Conservation (phyloP, 2,329 filamentous ascomycete genomes). For the Sphaerulina musiva region DNA sequence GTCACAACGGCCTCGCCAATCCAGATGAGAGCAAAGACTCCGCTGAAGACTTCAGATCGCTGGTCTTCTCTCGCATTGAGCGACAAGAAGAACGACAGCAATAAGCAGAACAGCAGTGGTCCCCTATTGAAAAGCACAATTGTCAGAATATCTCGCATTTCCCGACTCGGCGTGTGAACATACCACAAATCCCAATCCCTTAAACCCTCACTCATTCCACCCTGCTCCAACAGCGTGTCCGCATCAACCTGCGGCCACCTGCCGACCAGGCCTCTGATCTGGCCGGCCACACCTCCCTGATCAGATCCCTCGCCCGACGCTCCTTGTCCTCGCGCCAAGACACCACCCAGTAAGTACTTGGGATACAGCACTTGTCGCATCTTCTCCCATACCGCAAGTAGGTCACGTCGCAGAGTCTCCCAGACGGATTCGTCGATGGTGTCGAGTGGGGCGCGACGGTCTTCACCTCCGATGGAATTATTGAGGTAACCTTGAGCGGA, state of each 20-base stretch:
- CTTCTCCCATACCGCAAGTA: slow-evolving; percentile 93
- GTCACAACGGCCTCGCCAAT: slow-evolving; percentile 94
- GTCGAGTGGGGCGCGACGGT: slow-evolving; percentile 79
- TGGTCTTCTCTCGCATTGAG: slow-evolving; percentile 73
- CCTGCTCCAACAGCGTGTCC: slow-evolving; percentile 55
- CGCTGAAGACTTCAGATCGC: slow-evolving; percentile 84
- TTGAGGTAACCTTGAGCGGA: slow-evolving; percentile 78
- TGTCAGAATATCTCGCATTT: slow-evolving; percentile 19
- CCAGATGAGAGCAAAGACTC: slow-evolving; percentile 95
- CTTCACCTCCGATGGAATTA: slow-evolving; percentile 83
- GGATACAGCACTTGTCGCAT: slow-evolving; percentile 96
- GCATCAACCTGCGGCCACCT: slow-evolving; percentile 57
- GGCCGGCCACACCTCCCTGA: slow-evolving; percentile 37
- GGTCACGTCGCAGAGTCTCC: slow-evolving; percentile 89
- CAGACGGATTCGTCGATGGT: slow-evolving; percentile 97
- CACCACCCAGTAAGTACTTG: slow-evolving; percentile 75
- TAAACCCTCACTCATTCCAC: slow-evolving; percentile 78
- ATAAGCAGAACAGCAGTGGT: slow-evolving; percentile 84
- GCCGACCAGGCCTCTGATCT: slow-evolving; percentile 51
- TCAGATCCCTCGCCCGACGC: slow-evolving; percentile 42
- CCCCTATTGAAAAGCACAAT: slow-evolving; percentile 52
- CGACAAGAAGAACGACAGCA: slow-evolving; percentile 81
- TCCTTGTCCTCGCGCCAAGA: slow-evolving; percentile 54
- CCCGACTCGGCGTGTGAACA: slow-evolving; percentile 18
- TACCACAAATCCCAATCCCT: slow-evolving; percentile 95